These are phyloP conservation scores for Cyclotella atomus DNA, from an alignment of 108 stramenopile genomes.

Conservation along the genomic window DNA sequence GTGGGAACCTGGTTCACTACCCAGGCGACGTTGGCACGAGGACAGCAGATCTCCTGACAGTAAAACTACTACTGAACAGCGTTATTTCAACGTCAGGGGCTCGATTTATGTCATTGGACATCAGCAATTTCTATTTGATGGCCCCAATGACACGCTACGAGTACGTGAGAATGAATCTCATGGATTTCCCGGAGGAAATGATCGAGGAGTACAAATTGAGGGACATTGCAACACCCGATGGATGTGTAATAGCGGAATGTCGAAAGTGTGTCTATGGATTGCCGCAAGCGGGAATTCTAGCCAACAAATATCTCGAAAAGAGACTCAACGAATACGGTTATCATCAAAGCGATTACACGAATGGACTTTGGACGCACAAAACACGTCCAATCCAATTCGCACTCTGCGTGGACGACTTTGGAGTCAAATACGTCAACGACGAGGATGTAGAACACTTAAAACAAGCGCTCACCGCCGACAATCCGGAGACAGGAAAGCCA, in stretches of 20 bases:
- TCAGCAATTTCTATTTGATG: constrained; percentile 46
- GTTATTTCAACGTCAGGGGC: constrained; percentile 37
- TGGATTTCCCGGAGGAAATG: constrained; percentile 35
- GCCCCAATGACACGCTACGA: constrained; percentile 18
- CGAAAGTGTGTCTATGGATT: no score
- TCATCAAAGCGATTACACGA: background rate
- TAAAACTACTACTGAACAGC: constrained; percentile 59
- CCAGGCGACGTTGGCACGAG: constrained; percentile 27
- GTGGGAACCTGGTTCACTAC: constrained; percentile 49
- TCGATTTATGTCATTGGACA: constrained; percentile 30
- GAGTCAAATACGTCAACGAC: constrained; percentile 5
- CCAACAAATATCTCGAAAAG: constrained; percentile 1
- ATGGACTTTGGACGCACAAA: constrained; percentile 16
- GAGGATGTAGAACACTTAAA: background rate
- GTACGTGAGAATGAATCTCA: constrained; percentile 38
- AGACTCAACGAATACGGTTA: constrained; percentile 7
- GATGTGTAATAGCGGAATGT: no score
- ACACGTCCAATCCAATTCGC: constrained; percentile 9
- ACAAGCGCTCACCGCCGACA: background rate
- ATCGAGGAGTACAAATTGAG: constrained; percentile 35
- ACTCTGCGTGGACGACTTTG: constrained; percentile 3
- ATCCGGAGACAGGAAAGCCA: no score
- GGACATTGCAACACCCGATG: constrained; percentile 4
- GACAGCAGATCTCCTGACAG: constrained; percentile 39
- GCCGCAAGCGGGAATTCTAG: constrained; percentile 2